Evolutionary conservation across 1,284 basidiomycete genomes (phyloP).

Genomic region (Melampsora americana): DNA sequence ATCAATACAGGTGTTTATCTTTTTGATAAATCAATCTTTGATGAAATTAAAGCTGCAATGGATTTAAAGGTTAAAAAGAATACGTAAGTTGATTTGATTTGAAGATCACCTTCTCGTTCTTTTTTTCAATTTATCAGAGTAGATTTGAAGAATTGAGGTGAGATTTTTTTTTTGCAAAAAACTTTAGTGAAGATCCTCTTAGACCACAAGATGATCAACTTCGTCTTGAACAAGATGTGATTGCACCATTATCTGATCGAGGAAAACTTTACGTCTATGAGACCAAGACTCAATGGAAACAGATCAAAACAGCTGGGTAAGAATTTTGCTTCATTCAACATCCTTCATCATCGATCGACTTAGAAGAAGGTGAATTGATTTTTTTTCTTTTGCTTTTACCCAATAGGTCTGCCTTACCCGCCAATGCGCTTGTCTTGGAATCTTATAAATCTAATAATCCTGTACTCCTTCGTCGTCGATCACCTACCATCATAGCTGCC

Average conservation of each 20-base stretch:
- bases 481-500: conserved; percentile 51
- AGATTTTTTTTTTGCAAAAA: background rate
- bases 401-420: conserved; percentile 58
- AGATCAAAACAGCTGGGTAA: conserved; percentile 60
- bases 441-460: conserved; percentile 53
- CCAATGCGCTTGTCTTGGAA: conserved; percentile 57
- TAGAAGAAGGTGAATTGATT: no score
- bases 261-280: conserved; percentile 59
- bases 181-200: conserved; percentile 55
- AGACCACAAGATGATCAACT: conserved; percentile 58
- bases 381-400: no score
- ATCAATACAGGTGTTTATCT: conserved; percentile 57
- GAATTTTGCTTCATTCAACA: no score
- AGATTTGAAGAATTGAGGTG: background rate
- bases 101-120: no score
- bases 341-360: no score
- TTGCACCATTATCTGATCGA: conserved; percentile 57
- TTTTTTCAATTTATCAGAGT: background rate
- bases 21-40: conserved; percentile 59
- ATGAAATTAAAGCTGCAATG: conserved; percentile 59
- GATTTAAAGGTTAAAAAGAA: conserved; percentile 57
- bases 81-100: conserved; percentile 53
- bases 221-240: conserved; percentile 60
- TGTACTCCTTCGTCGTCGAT: conserved; percentile 51
- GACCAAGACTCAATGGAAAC: conserved; percentile 58